Evolutionary conservation across 2,329 filamentous ascomycete species (phyloP).

Genomic region (Juglanconis oblonga): DNA sequence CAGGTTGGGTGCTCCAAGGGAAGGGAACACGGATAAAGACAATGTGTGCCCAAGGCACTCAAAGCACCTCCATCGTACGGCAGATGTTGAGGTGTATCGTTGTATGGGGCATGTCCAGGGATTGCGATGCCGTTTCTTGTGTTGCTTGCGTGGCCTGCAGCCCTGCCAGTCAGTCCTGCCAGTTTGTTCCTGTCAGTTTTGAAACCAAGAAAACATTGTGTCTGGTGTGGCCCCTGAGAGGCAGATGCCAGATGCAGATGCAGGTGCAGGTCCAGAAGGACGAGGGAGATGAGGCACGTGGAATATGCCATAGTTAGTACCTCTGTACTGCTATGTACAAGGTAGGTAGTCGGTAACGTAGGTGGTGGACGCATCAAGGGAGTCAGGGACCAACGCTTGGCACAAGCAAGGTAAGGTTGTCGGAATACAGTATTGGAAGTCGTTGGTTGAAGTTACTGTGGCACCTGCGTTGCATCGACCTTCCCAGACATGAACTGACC

Average conservation of each 20-base stretch:
- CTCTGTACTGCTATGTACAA: not conserved
- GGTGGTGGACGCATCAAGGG: not conserved
- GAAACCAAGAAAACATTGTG: not conserved
- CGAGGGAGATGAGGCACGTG: not conserved
- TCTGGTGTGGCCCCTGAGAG: not conserved
- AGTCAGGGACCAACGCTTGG: too few relatives aligned
- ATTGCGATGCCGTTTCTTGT: not conserved
- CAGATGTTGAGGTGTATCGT: not conserved
- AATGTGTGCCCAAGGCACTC: too few relatives aligned
- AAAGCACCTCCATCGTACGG: not conserved
- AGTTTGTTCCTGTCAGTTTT: not conserved
- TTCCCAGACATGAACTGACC: too few relatives aligned
- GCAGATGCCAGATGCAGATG: not conserved
- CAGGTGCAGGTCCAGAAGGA: not conserved
- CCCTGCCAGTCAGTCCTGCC: not conserved
- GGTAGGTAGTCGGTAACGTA: not conserved
- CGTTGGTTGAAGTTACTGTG: too few relatives aligned
- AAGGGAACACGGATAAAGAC: too few relatives aligned
- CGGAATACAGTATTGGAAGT: too few relatives aligned
- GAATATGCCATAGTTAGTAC: not conserved
- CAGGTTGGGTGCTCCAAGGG: too few relatives aligned
- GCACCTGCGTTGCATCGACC: too few relatives aligned
- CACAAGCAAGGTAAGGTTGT: too few relatives aligned
- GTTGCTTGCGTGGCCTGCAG: not conserved
- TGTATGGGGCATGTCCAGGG: not conserved